Percentiles rank a stretch among this genome's conserved stretches.
Conservation (phyloP, 2,329 filamentous ascomycete species). For the Sporothrix inflata region DNA sequence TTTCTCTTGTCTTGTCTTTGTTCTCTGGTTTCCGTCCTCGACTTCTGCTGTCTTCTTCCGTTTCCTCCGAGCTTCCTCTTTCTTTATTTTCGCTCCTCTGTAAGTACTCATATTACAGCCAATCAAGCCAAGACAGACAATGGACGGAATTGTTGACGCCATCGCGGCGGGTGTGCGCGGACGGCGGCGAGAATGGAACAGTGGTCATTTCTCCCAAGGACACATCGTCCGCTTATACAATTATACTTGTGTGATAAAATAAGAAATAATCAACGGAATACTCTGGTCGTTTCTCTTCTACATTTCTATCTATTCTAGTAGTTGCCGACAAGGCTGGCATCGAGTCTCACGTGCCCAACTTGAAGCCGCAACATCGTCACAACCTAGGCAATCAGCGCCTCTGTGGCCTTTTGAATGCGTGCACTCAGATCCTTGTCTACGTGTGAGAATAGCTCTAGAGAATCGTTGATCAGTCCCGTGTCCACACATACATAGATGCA, state of each 20-base stretch:
- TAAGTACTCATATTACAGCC: too few species aligned
- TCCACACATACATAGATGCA: not conserved
- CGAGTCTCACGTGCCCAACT: not conserved
- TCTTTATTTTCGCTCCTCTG: too few species aligned
- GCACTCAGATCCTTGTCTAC: constrained; percentile 1
- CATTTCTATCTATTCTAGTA: not conserved
- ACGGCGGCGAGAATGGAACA: too few species aligned
- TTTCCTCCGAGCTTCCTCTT: too few species aligned
- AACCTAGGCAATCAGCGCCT: constrained; percentile 7
- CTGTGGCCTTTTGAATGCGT: constrained; percentile 7
- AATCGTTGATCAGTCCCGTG: not conserved
- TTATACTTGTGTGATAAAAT: not conserved
- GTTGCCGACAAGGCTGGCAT: too few species aligned
- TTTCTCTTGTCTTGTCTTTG: too few species aligned
- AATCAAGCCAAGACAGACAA: too few species aligned
- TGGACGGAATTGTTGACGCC: too few species aligned
- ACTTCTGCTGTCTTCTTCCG: too few species aligned
- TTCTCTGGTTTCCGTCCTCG: too few species aligned
- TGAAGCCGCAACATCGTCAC: constrained; percentile 2
- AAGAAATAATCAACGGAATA: not conserved
- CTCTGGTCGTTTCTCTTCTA: not conserved
- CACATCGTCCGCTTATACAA: not conserved
- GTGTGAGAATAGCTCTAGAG: constrained; percentile 4
- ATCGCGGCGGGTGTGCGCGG: too few species aligned
- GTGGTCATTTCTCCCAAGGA: not conserved